Evolutionary conservation across 495 filamentous ascomycete species (phyloP).

Genomic region (Podospora pseudopauciseta): DNA sequence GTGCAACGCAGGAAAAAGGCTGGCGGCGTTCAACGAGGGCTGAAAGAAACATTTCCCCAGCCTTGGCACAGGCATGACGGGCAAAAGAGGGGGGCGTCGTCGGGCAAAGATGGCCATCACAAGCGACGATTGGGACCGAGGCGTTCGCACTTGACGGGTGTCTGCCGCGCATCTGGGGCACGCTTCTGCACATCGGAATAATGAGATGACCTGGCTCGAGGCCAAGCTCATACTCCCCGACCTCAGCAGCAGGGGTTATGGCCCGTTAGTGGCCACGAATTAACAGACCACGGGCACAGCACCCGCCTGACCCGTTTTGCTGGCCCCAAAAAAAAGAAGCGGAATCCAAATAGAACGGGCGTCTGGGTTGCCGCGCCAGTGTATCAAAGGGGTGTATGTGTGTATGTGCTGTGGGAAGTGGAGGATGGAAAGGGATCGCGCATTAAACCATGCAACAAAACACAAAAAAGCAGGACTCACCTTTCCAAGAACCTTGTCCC

Average conservation of each 20-base stretch:
- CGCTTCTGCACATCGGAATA: slow-evolving; percentile 9
- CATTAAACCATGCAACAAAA: slow-evolving; percentile 22
- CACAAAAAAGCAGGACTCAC: slow-evolving; percentile 39
- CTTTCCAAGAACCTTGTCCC: slow-evolving; percentile 80
- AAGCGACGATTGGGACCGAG: background rate
- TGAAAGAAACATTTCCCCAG: slow-evolving; percentile 1
- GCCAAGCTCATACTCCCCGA: background rate
- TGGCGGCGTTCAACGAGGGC: background rate
- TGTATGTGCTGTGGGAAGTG: background rate
- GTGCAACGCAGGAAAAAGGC: background rate
- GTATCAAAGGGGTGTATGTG: background rate
- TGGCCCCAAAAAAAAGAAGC: slow-evolving; percentile 19
- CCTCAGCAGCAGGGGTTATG: background rate
- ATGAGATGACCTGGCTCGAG: background rate
- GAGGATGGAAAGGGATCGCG: background rate
- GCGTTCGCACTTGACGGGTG: slow-evolving; percentile 1
- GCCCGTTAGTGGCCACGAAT: slow-evolving; percentile 14
- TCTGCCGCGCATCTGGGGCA: slow-evolving; percentile 7
- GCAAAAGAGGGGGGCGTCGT: background rate
- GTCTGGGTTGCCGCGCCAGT: background rate
- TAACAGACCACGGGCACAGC: slow-evolving; percentile 23
- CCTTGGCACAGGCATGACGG: background rate
- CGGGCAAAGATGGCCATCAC: slow-evolving; percentile 1
- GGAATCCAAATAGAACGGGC: slow-evolving; percentile 11
- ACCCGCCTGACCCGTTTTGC: slow-evolving; percentile 8